Base-by-base conservation (phyloP, 2,329 filamentous ascomycete genomes). In the Albophoma yamanashiensis region DNA sequence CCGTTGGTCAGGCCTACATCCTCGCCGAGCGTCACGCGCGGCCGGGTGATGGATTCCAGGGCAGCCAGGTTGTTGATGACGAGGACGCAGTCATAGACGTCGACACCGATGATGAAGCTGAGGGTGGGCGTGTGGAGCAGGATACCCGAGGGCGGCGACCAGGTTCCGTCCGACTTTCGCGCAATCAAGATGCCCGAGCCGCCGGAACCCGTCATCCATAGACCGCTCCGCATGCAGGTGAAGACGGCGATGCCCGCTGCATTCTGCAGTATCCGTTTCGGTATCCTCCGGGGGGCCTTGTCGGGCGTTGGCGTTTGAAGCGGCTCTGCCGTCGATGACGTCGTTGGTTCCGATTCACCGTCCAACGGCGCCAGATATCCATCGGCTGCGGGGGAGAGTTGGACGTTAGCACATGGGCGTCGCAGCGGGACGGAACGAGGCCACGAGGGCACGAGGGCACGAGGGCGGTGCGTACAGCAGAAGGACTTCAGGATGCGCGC, bases 61-160 rank as follows among this genome's bases (percentile, higher is more conserved):
- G 92, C 91, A 60, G 90, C 83, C 55, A 89, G 85, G 53, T 89
- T 92, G 76, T 96, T 97, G 70, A 97, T 92, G 42, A 97, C 89
- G 11, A 97, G 82, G 17, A 97, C 89, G 69, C 92, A 96, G 72
- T 97, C 93, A 78, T 97, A 97, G 39, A 97, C 92, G 70, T 97
- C 93, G 47, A 96, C 89, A 2, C 92, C 93, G 7, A 92, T 87
- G 58, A 96, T 83, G 69, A 97, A 97, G 42, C 92, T 93, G 40
- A 97, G 81, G 0, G 89, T 91, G 1, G 91, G 85, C 0, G 93
- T 96, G 70, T 97, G 93, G 55, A 96, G 81, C 77, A 96, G 83
- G 65, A 97, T 92, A 56, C 90, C 92, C 0, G 91, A 95, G 0
- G 93, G 93, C 11, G 92, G 89, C 64, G 91, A 94, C 92, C 92